A percentile compares a stretch with the other conserved stretches of the same genome.
phyloP scores from a whole-genome alignment of 2,329 filamentous ascomycete species.

The Aspergillus awamori region DNA sequence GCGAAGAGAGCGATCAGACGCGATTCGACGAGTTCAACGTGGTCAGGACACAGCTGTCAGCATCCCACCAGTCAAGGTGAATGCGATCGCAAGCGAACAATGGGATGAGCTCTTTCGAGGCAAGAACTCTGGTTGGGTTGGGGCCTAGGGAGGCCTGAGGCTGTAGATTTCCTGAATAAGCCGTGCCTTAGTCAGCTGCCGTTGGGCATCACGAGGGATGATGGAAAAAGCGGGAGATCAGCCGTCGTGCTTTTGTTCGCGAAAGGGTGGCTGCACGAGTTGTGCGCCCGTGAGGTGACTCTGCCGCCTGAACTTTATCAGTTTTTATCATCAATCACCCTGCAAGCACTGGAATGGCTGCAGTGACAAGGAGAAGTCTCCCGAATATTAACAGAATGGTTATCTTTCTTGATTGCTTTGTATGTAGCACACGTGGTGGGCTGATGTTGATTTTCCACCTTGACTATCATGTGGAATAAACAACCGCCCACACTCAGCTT shows the following conservation, averaged over 20 bases:
- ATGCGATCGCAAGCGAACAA: conserved; percentile 17
- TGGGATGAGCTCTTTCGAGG: conserved; percentile 9
- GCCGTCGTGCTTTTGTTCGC: conserved; percentile 5
- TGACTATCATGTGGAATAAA: too few species aligned
- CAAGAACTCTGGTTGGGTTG: conserved; percentile 9
- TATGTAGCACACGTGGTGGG: too few species aligned
- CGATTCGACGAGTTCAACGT: conserved; percentile 1
- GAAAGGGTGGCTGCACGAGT: not conserved
- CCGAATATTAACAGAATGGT: not conserved
- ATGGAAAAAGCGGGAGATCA: conserved; percentile 16
- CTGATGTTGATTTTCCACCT: too few species aligned
- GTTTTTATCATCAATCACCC: not conserved
- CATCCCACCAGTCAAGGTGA: conserved; percentile 14
- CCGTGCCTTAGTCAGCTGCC: conserved; percentile 19
- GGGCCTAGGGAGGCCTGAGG: conserved; percentile 9
- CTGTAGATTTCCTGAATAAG: conserved; percentile 11
- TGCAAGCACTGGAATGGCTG: not conserved
- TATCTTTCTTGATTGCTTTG: too few species aligned
- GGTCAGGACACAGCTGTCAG: conserved; percentile 12
- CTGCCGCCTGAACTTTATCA: not conserved
- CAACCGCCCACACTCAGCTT: too few species aligned
- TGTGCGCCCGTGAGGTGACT: not conserved
- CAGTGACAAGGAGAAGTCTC: not conserved
- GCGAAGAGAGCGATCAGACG: conserved; percentile 1
- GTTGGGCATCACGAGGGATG: conserved; percentile 14